These are phyloP conservation scores for Platanus orientalis DNA, from an alignment of 164 flowering plant species.

Conservation along the genomic window DNA sequence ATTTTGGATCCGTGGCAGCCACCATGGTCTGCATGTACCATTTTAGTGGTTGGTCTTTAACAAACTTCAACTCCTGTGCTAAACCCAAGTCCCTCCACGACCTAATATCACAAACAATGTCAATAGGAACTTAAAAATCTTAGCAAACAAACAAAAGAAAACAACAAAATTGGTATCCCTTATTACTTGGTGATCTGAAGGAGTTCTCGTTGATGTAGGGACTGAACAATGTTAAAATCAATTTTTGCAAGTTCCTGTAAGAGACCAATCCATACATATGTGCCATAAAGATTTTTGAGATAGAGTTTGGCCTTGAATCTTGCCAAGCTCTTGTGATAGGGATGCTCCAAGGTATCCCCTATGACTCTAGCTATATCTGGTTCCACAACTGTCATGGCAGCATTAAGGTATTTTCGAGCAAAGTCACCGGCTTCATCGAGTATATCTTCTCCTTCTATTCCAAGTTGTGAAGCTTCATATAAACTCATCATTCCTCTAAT, in stretches of 20 bases:
- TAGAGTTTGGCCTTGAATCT: conserved; percentile 20
- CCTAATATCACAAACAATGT: conserved; percentile 4
- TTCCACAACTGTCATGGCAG: background rate
- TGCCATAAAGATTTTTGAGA: background rate
- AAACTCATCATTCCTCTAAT: conserved; percentile 12
- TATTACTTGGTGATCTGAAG: background rate
- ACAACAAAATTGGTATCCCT: background rate
- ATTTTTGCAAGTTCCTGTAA: conserved; percentile 17
- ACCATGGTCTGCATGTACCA: conserved; percentile 20
- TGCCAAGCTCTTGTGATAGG: conserved; percentile 17
- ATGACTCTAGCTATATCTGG: background rate
- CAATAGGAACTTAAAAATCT: background rate
- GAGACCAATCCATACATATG: background rate
- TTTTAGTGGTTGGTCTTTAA: conserved; percentile 23
- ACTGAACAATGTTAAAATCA: conserved; percentile 26
- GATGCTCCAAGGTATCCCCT: conserved; percentile 8
- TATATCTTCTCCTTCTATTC: conserved; percentile 14
- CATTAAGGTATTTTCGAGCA: background rate
- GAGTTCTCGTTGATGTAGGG: conserved; percentile 18
- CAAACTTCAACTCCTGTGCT: conserved; percentile 7
- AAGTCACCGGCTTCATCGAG: conserved; percentile 15
- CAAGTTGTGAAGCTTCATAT: conserved; percentile 20
- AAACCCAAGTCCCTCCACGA: conserved; percentile 24
- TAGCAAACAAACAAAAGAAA: background rate
- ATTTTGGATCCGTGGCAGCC: conserved; percentile 17